phyloP scores from a whole-genome alignment of 306 rosid genomes.

The Begonia peltatifolia region DNA sequence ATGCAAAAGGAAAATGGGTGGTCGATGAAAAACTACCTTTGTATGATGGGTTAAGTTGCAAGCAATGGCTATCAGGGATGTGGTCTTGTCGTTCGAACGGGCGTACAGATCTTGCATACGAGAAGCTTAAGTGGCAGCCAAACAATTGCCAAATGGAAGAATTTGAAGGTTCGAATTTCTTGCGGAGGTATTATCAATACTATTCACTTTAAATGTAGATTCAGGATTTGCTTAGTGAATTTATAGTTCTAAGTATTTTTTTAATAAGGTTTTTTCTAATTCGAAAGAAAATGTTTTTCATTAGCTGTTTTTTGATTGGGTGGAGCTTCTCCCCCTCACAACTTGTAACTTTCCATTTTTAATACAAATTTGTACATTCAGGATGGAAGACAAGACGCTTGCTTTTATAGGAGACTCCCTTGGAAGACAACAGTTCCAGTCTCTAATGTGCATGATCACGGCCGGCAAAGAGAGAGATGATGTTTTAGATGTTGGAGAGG shows the following conservation, averaged over 20 bases:
- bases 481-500: constrained; percentile 53
- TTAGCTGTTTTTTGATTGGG: not conserved
- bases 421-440: constrained; percentile 87
- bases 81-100: constrained; percentile 81
- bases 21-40: constrained; percentile 46
- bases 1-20: constrained; percentile 83
- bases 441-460: constrained; percentile 86
- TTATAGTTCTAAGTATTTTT: not conserved
- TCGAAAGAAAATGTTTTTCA: not conserved
- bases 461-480: constrained; percentile 59
- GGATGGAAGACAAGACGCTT: constrained; percentile 85
- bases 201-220: not conserved
- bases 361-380: constrained; percentile 3
- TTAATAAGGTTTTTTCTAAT: not conserved
- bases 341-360: no score
- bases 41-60: constrained; percentile 68
- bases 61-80: constrained; percentile 75
- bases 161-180: constrained; percentile 45
- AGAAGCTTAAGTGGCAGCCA: constrained; percentile 76
- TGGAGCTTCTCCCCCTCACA: no score
- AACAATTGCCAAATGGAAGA: constrained; percentile 51
- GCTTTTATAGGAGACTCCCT: constrained; percentile 85
- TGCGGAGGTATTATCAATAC: constrained; percentile 37
- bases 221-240: not conserved
- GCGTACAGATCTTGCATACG: constrained; percentile 66